Conservation (phyloP, 345 rosid genomes). For the Rhodomyrtus tomentosa region DNA sequence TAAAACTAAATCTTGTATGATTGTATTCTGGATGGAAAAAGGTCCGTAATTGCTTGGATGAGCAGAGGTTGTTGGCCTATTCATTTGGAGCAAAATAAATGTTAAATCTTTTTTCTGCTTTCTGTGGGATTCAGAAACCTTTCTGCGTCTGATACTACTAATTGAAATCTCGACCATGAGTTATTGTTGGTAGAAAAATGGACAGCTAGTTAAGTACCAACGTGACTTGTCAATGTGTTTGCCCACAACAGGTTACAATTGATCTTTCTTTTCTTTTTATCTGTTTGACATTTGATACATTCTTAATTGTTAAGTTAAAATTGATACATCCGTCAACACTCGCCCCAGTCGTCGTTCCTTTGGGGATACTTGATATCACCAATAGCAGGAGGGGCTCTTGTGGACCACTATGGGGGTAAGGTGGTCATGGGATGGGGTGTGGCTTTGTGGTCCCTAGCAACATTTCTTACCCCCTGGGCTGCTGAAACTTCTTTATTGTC, state of each 20-base stretch:
- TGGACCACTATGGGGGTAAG: conserved; percentile 90
- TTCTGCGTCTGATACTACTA: background rate
- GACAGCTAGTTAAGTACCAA: background rate
- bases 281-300: background rate
- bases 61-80: background rate
- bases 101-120: background rate
- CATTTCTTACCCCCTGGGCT: conserved; percentile 95
- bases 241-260: background rate
- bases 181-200: background rate
- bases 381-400: conserved; percentile 81
- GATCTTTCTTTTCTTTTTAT: background rate
- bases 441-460: conserved; percentile 84
- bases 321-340: conserved; percentile 3
- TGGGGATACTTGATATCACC: conserved; percentile 98
- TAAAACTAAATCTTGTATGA: background rate
- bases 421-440: conserved; percentile 94
- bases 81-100: background rate
- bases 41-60: background rate
- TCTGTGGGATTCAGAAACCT: background rate
- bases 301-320: background rate
- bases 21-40: background rate
- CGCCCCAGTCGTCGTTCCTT: conserved; percentile 75
- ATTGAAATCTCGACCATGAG: background rate
- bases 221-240: background rate
- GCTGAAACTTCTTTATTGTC: conserved; percentile 73